Percentiles rank a stretch among this genome's conserved stretches.
phyloP scores from a whole-genome alignment of 225 moss, liverwort and hornwort species.

The Polytrichum formosum region DNA sequence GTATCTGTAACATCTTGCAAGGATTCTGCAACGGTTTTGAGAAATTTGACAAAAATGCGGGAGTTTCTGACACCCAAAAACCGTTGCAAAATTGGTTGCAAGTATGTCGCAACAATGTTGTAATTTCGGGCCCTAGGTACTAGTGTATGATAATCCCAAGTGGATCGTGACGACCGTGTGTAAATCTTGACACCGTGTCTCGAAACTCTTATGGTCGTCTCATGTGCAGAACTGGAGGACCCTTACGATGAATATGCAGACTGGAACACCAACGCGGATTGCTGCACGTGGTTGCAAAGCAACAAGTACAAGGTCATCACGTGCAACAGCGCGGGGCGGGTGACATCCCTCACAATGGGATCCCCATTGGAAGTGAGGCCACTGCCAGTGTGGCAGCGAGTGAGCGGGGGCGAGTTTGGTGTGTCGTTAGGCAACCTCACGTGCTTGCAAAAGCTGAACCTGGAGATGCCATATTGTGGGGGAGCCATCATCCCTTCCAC shows the following conservation, averaged over 20 bases:
- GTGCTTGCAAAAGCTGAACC: conserved; percentile 33
- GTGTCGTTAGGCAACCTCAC: conserved; percentile 28
- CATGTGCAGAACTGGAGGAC: conserved; percentile 32
- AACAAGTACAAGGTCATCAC: conserved; percentile 30
- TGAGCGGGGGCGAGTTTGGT: conserved; percentile 33
- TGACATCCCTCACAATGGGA: conserved; percentile 45
- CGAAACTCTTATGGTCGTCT: background rate
- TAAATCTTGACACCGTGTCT: background rate
- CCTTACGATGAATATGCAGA: conserved; percentile 28
- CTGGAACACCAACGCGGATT: conserved; percentile 53
- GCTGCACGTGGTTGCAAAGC: conserved; percentile 54
- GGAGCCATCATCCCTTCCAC: conserved; percentile 27
- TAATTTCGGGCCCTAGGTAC: no score
- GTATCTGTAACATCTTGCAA: no score
- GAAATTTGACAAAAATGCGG: no score
- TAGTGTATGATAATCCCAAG: no score
- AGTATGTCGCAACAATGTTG: no score
- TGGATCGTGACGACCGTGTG: background rate
- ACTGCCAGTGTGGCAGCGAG: conserved; percentile 26
- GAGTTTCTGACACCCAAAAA: no score
- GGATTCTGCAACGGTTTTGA: no score
- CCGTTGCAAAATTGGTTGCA: no score
- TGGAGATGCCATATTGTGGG: conserved; percentile 36
- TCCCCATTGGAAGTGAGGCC: conserved; percentile 36
- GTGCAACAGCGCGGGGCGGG: conserved; percentile 41